Evolutionary conservation across 1,284 basidiomycete genomes (phyloP).

Genomic region (Vanrija sp.): DNA sequence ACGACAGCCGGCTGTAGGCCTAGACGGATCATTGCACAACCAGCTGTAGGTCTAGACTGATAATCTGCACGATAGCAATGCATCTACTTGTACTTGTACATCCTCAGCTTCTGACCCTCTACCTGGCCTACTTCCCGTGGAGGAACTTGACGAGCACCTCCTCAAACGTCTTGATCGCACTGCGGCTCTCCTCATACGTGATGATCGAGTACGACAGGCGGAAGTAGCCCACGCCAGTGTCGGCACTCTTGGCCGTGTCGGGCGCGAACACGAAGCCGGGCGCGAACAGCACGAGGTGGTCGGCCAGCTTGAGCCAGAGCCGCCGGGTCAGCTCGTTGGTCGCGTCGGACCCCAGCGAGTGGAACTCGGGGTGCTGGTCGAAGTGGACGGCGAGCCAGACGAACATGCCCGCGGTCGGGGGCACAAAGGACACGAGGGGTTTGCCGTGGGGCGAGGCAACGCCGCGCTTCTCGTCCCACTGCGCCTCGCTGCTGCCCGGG

Average conservation of each 20-base stretch:
- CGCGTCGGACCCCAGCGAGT: slow-evolving; percentile 30
- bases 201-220: slow-evolving; percentile 45
- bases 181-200: slow-evolving; percentile 40
- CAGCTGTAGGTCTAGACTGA: too few relatives aligned
- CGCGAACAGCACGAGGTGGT: slow-evolving; percentile 45
- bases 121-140: not conserved
- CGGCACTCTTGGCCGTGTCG: slow-evolving; percentile 12
- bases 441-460: slow-evolving; percentile 7
- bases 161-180: slow-evolving; percentile 36
- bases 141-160: slow-evolving; percentile 44
- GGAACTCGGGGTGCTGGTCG: slow-evolving; percentile 57
- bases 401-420: slow-evolving; percentile 56
- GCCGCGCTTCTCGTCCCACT: slow-evolving; percentile 53
- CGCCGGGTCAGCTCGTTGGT: slow-evolving; percentile 31
- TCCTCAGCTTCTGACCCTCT: too few relatives aligned
- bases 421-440: slow-evolving; percentile 62
- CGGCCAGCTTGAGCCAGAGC: slow-evolving; percentile 44
- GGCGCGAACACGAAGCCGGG: slow-evolving; percentile 39
- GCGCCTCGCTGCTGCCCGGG: slow-evolving; percentile 4
- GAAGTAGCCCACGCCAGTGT: slow-evolving; percentile 44
- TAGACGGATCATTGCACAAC: too few relatives aligned
- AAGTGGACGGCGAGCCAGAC: slow-evolving; percentile 64
- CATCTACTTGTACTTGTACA: too few relatives aligned
- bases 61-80: too few relatives aligned
- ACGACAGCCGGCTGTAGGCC: too few relatives aligned